Evolutionary conservation across 345 rosid genomes (phyloP).

Genomic region (Conringia planisiliqua): DNA sequence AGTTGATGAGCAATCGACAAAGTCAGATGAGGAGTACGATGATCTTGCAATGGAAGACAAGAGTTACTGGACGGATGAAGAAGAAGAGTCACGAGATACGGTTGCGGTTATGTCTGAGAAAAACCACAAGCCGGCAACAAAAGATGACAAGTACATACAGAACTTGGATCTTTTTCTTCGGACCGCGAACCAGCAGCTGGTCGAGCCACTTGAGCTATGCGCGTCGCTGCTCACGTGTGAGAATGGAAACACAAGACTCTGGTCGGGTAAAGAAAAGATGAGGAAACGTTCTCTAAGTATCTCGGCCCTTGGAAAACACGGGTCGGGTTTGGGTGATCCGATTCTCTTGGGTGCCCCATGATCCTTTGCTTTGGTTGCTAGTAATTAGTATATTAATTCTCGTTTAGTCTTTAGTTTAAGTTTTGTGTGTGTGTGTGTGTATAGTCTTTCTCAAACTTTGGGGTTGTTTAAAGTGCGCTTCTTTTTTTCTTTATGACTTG

Average conservation of each 20-base stretch:
- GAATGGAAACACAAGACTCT: constrained; percentile 31
- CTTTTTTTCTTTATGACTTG: not conserved
- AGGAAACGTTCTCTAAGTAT: constrained; percentile 84
- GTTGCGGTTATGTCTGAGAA: constrained; percentile 23
- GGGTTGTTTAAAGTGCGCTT: not conserved
- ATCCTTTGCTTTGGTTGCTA: not conserved
- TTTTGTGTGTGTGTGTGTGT: not conserved
- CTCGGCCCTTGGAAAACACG: constrained; percentile 58
- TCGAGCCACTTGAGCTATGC: constrained; percentile 47
- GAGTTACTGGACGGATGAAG: constrained; percentile 64
- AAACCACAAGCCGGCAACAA: constrained; percentile 13
- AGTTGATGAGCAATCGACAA: constrained; percentile 92
- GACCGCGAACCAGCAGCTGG: constrained; percentile 42
- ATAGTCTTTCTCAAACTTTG: constrained; percentile 13
- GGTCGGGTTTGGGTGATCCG: constrained; percentile 45
- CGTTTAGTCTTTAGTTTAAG: constrained; percentile 5
- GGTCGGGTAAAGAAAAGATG: constrained; percentile 40
- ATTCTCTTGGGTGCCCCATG: constrained; percentile 56
- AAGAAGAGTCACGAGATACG: constrained; percentile 44
- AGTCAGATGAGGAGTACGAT: constrained; percentile 93
- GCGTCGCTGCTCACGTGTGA: constrained; percentile 45
- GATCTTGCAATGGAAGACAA: constrained; percentile 94
- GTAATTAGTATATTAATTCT: not conserved
- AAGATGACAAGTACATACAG: constrained; percentile 50
- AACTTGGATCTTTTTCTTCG: constrained; percentile 58